phyloP scores from a whole-genome alignment of 768 basidiomycete species.

The Mrakia gelida region DNA sequence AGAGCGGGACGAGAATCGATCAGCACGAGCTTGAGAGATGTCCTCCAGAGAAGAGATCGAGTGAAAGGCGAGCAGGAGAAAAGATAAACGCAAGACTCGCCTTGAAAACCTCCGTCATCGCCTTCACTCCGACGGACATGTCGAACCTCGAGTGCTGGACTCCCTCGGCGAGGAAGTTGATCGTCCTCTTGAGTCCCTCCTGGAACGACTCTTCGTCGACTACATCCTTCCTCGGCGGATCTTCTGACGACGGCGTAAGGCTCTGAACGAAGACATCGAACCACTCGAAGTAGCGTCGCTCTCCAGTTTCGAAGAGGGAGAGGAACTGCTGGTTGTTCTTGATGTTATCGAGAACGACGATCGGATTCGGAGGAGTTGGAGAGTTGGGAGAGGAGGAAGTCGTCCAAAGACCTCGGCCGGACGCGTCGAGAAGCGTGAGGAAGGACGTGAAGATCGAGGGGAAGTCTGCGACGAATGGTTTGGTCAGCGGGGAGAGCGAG shows the following conservation, averaged over 20 bases:
- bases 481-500: background rate
- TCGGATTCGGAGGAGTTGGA: slow-evolving; percentile 47
- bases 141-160: slow-evolving; percentile 71
- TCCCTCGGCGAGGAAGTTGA: slow-evolving; percentile 72
- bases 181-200: slow-evolving; percentile 67
- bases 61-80: slow-evolving; percentile 14
- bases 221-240: slow-evolving; percentile 33
- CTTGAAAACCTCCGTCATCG: slow-evolving; percentile 58
- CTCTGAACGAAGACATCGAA: slow-evolving; percentile 17
- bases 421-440: slow-evolving; percentile 57
- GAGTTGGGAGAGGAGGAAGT: slow-evolving; percentile 50
- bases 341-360: slow-evolving; percentile 73
- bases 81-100: slow-evolving; percentile 52
- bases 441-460: slow-evolving; percentile 55
- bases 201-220: slow-evolving; percentile 46
- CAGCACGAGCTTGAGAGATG: background rate
- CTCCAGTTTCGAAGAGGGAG: slow-evolving; percentile 33
- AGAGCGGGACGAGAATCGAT: slow-evolving; percentile 33
- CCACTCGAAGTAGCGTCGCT: background rate
- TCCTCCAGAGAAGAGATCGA: background rate
- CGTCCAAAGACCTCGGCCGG: slow-evolving; percentile 62
- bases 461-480: background rate
- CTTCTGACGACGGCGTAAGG: slow-evolving; percentile 3
- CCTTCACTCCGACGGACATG: slow-evolving; percentile 53
- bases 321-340: slow-evolving; percentile 61